Conservation (phyloP, 352 stramenopile genomes). For the Pythium folliculosum region DNA sequence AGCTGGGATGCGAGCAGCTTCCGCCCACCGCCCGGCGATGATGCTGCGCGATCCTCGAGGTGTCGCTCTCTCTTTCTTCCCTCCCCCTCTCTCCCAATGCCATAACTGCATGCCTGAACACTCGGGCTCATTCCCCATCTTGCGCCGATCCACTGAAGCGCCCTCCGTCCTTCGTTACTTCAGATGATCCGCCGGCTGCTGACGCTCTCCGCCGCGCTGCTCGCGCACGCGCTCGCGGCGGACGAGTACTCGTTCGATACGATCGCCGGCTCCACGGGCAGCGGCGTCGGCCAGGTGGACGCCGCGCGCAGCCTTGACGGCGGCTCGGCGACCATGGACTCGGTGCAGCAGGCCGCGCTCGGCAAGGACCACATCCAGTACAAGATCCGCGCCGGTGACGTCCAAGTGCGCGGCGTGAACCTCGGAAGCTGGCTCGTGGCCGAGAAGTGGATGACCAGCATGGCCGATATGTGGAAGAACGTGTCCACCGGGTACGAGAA, state of each 20-base stretch:
- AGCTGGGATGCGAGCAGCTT: slow-evolving; percentile 15
- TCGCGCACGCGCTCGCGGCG: slow-evolving; percentile 1
- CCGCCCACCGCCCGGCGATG: slow-evolving; percentile 10
- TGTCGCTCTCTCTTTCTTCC: not conserved
- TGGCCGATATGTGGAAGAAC: slow-evolving; percentile 31
- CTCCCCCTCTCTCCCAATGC: not conserved
- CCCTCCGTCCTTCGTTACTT: not conserved
- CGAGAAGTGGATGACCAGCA: slow-evolving; percentile 38
- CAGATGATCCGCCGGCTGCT: slow-evolving; percentile 19
- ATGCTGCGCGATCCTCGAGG: not conserved
- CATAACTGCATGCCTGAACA: not conserved
- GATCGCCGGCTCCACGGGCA: slow-evolving; percentile 14
- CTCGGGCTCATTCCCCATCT: slow-evolving; percentile 9
- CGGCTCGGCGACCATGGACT: slow-evolving; percentile 6
- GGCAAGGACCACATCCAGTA: slow-evolving; percentile 30
- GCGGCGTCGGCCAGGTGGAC: slow-evolving; percentile 14
- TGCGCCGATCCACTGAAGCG: not conserved
- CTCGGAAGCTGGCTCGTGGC: slow-evolving; percentile 39
- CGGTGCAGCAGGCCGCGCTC: slow-evolving; percentile 8
- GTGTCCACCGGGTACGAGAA: slow-evolving; percentile 6
- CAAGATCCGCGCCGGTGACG: slow-evolving; percentile 25
- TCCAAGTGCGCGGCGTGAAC: slow-evolving; percentile 36
- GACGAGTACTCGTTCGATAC: slow-evolving; percentile 24
- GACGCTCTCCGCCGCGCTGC: slow-evolving; percentile 8
- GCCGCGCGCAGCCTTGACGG: not conserved